These are phyloP conservation scores for Oropetium thomaeum DNA, from an alignment of 176 grass and related monocot species.

Conservation along the genomic window DNA sequence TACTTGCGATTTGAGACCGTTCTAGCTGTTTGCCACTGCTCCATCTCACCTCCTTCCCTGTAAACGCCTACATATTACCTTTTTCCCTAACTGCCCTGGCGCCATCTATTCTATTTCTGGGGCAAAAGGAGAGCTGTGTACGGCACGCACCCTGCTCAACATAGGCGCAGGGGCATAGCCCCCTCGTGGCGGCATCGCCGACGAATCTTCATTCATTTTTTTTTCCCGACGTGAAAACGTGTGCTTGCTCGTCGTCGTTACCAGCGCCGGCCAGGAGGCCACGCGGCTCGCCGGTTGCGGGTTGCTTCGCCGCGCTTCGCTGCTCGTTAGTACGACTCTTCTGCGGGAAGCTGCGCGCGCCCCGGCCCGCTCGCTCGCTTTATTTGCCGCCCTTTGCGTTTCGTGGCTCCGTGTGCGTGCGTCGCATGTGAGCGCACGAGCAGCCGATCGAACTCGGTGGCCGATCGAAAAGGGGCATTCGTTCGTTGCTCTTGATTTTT, in stretches of 20 bases:
- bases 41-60: not conserved
- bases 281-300: conserved; percentile 8
- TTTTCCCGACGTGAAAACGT: not conserved
- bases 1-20: not conserved
- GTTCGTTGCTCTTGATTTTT: not conserved
- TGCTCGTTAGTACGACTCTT: not conserved
- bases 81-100: not conserved
- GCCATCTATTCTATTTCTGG: not conserved
- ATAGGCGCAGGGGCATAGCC: not conserved
- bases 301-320: conserved; percentile 31
- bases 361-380: too few species aligned
- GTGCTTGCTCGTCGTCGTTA: not conserved
- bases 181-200: not conserved
- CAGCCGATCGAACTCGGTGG: not conserved
- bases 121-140: not conserved
- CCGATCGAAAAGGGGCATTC: not conserved
- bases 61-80: too few species aligned
- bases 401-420: not conserved
- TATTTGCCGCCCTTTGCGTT: not conserved
- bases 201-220: not conserved
- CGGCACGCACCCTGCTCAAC: not conserved
- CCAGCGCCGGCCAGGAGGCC: not conserved
- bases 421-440: conserved; percentile 25
- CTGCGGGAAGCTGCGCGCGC: not conserved
- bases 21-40: not conserved